These are phyloP conservation scores for Malassezia slooffiae DNA, from an alignment of 1,284 basidiomycete species.

Conservation along the genomic window DNA sequence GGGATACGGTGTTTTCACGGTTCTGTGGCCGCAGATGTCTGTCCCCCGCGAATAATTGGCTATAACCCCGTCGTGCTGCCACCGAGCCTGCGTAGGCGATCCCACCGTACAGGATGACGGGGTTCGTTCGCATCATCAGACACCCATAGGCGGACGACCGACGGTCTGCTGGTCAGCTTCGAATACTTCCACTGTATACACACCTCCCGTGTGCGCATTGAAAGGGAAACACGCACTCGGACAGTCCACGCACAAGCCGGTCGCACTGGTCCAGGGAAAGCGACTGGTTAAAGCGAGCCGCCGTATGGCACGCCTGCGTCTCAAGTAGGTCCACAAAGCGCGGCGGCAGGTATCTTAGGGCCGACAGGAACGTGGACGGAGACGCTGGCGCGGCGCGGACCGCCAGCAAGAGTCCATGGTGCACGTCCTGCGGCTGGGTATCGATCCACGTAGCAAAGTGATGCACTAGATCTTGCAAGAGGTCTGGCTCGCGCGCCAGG, in stretches of 20 bases:
- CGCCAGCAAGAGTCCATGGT: too few relatives aligned
- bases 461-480: too few relatives aligned
- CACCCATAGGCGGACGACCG: constrained; percentile 1
- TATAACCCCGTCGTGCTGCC: too few relatives aligned
- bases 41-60: too few relatives aligned
- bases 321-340: background rate
- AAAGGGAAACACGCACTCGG: constrained; percentile 68
- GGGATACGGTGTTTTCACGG: constrained; percentile 65
- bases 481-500: background rate
- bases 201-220: constrained; percentile 76
- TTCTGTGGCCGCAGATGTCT: constrained; percentile 64
- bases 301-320: constrained; percentile 7
- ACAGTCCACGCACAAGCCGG: constrained; percentile 58
- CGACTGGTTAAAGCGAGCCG: constrained; percentile 55
- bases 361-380: background rate
- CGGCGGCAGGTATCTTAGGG: background rate
- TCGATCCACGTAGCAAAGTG: too few relatives aligned
- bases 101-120: background rate
- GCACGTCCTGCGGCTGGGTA: too few relatives aligned
- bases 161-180: background rate
- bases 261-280: constrained; percentile 61
- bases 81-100: too few relatives aligned
- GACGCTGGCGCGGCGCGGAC: background rate
- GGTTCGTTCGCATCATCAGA: background rate
- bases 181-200: background rate